Evolutionary conservation across 805 yeast species (phyloP).

Genomic region (Hanseniaspora pseudoguilliermondii): DNA sequence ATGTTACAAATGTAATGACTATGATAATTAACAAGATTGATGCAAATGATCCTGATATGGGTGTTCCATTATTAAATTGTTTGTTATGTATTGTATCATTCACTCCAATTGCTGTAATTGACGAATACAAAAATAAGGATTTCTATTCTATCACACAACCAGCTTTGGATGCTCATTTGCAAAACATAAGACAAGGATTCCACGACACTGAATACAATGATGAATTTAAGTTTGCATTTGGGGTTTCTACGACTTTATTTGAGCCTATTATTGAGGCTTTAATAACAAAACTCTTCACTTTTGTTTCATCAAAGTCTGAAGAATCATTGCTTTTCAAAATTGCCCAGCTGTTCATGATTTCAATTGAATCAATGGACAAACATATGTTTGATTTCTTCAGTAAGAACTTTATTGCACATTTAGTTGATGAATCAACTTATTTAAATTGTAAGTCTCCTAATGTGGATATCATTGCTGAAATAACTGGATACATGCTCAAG

Average conservation of each 20-base stretch:
- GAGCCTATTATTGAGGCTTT: conserved; percentile 45
- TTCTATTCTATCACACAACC: conserved; percentile 30
- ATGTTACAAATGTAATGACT: conserved; percentile 59
- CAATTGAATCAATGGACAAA: conserved; percentile 50
- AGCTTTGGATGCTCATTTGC: conserved; percentile 47
- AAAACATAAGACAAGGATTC: conserved; percentile 33
- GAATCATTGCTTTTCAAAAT: conserved; percentile 30
- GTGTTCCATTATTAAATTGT: conserved; percentile 53
- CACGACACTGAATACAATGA: conserved; percentile 30
- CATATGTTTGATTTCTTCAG: conserved; percentile 38
- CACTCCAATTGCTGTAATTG: conserved; percentile 57
- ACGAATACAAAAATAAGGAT: conserved; percentile 26
- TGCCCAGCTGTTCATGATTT: conserved; percentile 34
- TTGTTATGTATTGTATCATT: conserved; percentile 59
- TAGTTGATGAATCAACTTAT: conserved; percentile 39
- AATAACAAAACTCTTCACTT: conserved; percentile 43
- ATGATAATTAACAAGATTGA: conserved; percentile 73
- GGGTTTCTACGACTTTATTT: conserved; percentile 63
- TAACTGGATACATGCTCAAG: conserved; percentile 59
- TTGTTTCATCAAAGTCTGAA: conserved; percentile 43
- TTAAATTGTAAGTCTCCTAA: conserved; percentile 47
- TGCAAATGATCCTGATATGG: conserved; percentile 68
- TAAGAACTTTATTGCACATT: conserved; percentile 25
- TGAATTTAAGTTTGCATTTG: conserved; percentile 43
- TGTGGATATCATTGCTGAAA: conserved; percentile 54